phyloP scores from a whole-genome alignment of 1,139 yeast genomes.

The Scheffersomyces segobiensis region DNA sequence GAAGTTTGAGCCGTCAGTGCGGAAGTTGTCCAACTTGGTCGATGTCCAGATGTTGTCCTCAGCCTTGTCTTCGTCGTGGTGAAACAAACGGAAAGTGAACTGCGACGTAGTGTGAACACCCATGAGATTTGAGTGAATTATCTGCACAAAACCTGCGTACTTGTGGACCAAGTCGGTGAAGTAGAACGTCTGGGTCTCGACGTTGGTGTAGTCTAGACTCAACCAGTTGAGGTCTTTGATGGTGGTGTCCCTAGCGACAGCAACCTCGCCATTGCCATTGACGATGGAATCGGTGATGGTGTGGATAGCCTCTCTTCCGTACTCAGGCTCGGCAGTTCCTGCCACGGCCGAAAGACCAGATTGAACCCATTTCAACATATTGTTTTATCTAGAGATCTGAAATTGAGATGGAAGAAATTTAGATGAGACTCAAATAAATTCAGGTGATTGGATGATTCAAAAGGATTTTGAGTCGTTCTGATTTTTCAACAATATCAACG shows the following conservation, averaged over 20 bases:
- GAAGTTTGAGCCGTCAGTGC: slow-evolving; percentile 76
- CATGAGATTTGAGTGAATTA: slow-evolving; percentile 88
- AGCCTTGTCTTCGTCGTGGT: slow-evolving; percentile 44
- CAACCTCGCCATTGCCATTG: slow-evolving; percentile 30
- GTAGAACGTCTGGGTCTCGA: slow-evolving; percentile 93
- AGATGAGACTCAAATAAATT: not conserved
- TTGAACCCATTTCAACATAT: slow-evolving; percentile 83
- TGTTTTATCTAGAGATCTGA: not conserved
- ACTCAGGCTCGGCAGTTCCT: slow-evolving; percentile 96
- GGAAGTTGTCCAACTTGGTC: slow-evolving; percentile 80
- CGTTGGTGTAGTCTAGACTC: slow-evolving; percentile 78
- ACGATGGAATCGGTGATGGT: slow-evolving; percentile 66
- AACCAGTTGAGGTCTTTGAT: slow-evolving; percentile 72
- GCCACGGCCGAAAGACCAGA: slow-evolving; percentile 90
- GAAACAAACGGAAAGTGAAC: slow-evolving; percentile 81
- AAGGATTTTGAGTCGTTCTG: not conserved
- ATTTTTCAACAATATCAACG: not conserved
- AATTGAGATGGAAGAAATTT: not conserved
- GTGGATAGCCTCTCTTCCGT: slow-evolving; percentile 88
- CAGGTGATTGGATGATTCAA: not conserved
- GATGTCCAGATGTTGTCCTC: slow-evolving; percentile 76
- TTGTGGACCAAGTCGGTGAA: slow-evolving; percentile 66
- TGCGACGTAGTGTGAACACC: slow-evolving; percentile 93
- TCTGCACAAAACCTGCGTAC: slow-evolving; percentile 84
- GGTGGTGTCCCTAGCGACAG: slow-evolving; percentile 48